Base-by-base conservation (phyloP, 108 stramenopile genomes). In the Phaeodactylum tricornutum region DNA sequence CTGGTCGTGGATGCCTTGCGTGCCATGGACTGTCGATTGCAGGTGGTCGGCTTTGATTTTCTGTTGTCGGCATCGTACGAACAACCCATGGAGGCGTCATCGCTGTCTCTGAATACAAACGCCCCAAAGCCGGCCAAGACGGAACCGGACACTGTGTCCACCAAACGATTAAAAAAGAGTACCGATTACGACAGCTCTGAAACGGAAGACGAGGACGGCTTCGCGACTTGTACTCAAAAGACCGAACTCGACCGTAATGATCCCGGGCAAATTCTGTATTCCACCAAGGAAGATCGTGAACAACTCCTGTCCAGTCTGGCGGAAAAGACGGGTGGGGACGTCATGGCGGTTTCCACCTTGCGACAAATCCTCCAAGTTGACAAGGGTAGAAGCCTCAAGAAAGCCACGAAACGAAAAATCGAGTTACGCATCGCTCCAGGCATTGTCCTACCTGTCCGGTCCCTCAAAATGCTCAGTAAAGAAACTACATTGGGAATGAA, bases 201-300 rank as follows among this genome's bases (percentile, higher is more conserved):
- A 8, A 7, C 39, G 2, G 35, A 55, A 27, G 49, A 47, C 32
- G 40, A 43, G 24, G 33, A 36, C 21, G n/a, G n/a, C n/a, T n/a
- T n/a, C n/a, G n/a, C n/a, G n/a, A n/a, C n/a, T n/a, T n/a, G n/a
- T n/a, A n/a, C n/a, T n/a, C n/a, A n/a, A n/a, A n/a, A n/a, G n/a
- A n/a, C n/a, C n/a, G n/a, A n/a, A n/a, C n/a, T n/a, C n/a, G 48
- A 52, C 37, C 47, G 55, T 7, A 43, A 61, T 33, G 68, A 55
- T 39, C 34, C 53, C 20, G 54, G 55, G 42, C 5, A 17, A 14
- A 22, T 29, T 24, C 7, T 51, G 32, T 12, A 57, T 11, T 9
- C 11, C n/a, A 64, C 79, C 52, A 79, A 75, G 43, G 46, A 68
- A 7, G 77, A 78, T 44, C 81, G 79, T 33, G 81, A 92, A 67